Base-by-base conservation (phyloP, 805 yeast genomes). In the Metschnikowia vanudenii region DNA sequence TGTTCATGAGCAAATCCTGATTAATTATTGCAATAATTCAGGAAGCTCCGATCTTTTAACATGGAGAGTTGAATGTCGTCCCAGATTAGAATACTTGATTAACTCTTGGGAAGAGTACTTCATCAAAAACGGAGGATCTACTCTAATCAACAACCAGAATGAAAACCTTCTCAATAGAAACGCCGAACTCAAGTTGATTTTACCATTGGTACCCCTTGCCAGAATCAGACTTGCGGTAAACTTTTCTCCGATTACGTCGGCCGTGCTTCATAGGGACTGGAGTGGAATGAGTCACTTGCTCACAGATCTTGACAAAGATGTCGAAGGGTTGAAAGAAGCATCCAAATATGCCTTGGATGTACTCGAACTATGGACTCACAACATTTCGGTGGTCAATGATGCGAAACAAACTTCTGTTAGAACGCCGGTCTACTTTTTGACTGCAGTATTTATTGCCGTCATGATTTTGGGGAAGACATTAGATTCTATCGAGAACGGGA, bases 351-450 rank as follows among this genome's bases (percentile, higher is more conserved):
- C 84, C 1, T 58, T 82, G 37, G 82, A 76, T 49, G 77, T 85
- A 24, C 69, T 86, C 45, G 77, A 81, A 49, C 66, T 85, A 34
- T 86, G 94, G 95, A 79, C 80, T 39, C 85, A 81, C 51, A 80
- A 84, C 41, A 81, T 84, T n/a, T 76, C 84, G 2, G 78, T 81
- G 41, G 77, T 76, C 24, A 77, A 78, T 43, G 85, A 84, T 60
- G 82, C 85, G 0, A 83, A 80, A 52, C 78, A 80, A 59, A 80
- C 86, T 0, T 80, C 88, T 1, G 74, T 84, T 28, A 70, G 89
- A 52, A 84, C 92, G 0, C 94, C 94, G 1, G 85, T 85, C 22
- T 85, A 84, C 61, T 83, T 86, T 57, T 75, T 85, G 26, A 81
- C 89, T 0, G 82, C 89, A 59, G 75, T 84, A 22, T 84, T 84